Base-by-base conservation (phyloP, 2,329 filamentous ascomycete species). In the Sporothrix protearum region DNA sequence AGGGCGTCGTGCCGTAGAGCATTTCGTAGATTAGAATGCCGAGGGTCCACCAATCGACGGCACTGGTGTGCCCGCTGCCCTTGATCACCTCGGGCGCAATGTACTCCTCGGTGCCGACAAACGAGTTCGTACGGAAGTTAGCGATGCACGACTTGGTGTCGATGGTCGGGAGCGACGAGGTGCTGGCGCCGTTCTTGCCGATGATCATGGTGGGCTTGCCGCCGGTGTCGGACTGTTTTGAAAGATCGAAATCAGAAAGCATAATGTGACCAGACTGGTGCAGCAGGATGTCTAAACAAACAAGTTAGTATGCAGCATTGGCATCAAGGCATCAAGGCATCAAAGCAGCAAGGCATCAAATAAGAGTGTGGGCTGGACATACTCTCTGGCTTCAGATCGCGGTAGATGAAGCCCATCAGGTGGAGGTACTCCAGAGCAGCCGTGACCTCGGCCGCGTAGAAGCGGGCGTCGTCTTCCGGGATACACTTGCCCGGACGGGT, bases 201-300 rank as follows among this genome's bases (percentile, higher is more conserved):
- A 97, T 87, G 78, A 99, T 97, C 95, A 99, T 98, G 30, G 94
- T 97, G 66, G 96, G 96, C 78, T 95, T 95, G 83, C 96, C 96
- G 78, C 94, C 96, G 19, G 93, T 91, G 76, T 96, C 96, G 7
- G 96, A 99, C 82, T 99, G 96, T 82, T 99, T 99, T 10, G 94
- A 97, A 74, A 99, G 83, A 81, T 99, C 96, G 81, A 99, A 99
- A 83, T 99, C 96, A 73, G 96, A 98, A 80, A 99, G 87, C 96
- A 99, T 99, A 77, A 99, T 99, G 81, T 99, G 96, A 19, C 96
- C 96, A n/a, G 96, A 98, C 81, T 99, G 96, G 80, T 99, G 96
- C 28, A 99, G 89, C 16, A 99, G 86, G 75, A 99, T 99, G 77
- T 99, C 94, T 97, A 76, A 14, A 7, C 42, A 47, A 12, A 49